Evolutionary conservation across 2,329 filamentous ascomycete genomes (phyloP), one percentile per base, ranked within the genome.

Genomic region (Gaeumannomyces tritici): DNA sequence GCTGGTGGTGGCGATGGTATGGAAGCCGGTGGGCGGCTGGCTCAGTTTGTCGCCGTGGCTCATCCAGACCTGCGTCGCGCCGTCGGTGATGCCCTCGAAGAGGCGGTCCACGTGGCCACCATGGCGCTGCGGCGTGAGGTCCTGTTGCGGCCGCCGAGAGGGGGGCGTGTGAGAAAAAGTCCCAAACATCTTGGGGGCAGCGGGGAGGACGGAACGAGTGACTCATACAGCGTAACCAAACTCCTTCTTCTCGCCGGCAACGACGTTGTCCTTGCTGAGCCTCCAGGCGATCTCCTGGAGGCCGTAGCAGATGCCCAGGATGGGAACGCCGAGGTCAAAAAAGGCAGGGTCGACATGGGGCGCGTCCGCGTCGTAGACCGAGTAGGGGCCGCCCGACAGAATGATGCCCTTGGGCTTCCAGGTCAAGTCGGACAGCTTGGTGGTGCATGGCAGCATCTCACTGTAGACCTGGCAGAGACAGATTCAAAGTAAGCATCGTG

Each of bases 321-420:
- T 72, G 8, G 71, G 70, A 35, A 70, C 66, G 31, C 65, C 67
- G 64, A 63, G 81, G 2, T 92, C 88, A 71, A 96, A 93, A 62
- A 93, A 81, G 31, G 88, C 88, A 51, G 90, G 89, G 73, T 96
- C 91, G 64, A 90, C 89, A 70, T 93, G 77, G 27, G 79, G 92
- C 4, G 90, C 83, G 66, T 81, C 89, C 35, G 86, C 77, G 62
- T 92, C 90, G 71, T 96, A 96, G 61, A 97, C 93, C 3, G 89
- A 93, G 74, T 84, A 88, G 18, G 84, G 84, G 55, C 88, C 87
- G 65, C 89, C 89, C 11, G 85, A 89, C 12, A 93, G 78, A 63
- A 96, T 89, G 66, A 98, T 86, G 68, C 93, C 93, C 72, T 89
- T 89, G 26, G 93, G 93, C 72, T 86, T 91, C 80, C 84, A 96